phyloP scores from a whole-genome alignment of 2,329 filamentous ascomycete species.

The Metarhizium guizhouense region DNA sequence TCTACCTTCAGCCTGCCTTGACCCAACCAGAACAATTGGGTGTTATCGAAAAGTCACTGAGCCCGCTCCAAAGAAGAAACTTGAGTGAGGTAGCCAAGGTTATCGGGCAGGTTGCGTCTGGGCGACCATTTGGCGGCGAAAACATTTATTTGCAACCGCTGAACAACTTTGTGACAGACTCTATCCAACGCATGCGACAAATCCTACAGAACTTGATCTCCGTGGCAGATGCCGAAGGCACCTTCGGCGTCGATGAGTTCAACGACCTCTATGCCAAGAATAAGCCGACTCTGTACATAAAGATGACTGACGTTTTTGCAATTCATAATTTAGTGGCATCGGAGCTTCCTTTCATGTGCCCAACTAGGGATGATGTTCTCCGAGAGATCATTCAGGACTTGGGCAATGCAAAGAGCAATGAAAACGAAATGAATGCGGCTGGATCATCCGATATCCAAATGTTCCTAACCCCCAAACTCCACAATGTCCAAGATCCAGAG shows the following conservation, averaged over 20 bases:
- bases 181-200: constrained; percentile 67
- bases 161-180: constrained; percentile 83
- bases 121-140: constrained; percentile 82
- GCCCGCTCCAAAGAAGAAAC: constrained; percentile 88
- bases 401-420: constrained; percentile 92
- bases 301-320: constrained; percentile 94
- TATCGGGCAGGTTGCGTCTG: constrained; percentile 78
- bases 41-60: constrained; percentile 80
- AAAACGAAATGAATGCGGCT: constrained; percentile 82
- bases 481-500: constrained; percentile 86
- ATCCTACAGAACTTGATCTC: constrained; percentile 73
- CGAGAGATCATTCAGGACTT: constrained; percentile 89
- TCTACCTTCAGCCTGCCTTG: constrained; percentile 84
- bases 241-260: constrained; percentile 98
- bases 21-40: constrained; percentile 87
- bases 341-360: constrained; percentile 70
- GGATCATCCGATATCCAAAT: constrained; percentile 84
- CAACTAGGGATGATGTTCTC: constrained; percentile 74
- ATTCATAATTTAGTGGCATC: constrained; percentile 82
- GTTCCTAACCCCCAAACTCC: constrained; percentile 81
- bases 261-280: constrained; percentile 95
- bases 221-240: constrained; percentile 77
- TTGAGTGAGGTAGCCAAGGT: constrained; percentile 86
- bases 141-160: constrained; percentile 94
- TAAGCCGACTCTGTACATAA: constrained; percentile 98